These are phyloP conservation scores for Aspergillus sp. DNA, from an alignment of 2,329 filamentous ascomycete genomes.

Conservation along the genomic window DNA sequence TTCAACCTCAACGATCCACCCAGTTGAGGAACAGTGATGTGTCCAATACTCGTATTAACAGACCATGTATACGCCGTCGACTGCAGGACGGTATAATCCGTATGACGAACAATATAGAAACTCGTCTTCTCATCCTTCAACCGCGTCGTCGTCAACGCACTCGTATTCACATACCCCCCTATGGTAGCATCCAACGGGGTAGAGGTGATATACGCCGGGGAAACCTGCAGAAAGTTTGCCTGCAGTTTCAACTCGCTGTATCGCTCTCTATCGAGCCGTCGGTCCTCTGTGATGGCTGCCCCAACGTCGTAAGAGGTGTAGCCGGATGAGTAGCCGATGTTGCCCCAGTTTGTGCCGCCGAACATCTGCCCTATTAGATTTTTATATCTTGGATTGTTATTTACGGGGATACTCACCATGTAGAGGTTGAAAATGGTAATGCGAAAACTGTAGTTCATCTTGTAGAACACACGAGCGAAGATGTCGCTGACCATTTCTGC, in stretches of 20 bases:
- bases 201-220: conserved; percentile 64
- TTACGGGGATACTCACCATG: conserved; percentile 53
- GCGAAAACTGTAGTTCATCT: conserved; percentile 65
- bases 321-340: conserved; percentile 64
- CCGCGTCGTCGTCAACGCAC: conserved; percentile 57
- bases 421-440: conserved; percentile 68
- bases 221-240: conserved; percentile 69
- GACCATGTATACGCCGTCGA: conserved; percentile 60
- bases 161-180: conserved; percentile 47
- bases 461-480: conserved; percentile 74
- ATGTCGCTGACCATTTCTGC: conserved; percentile 63
- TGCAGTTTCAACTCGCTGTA: conserved; percentile 75
- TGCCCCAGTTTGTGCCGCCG: conserved; percentile 82
- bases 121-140: conserved; percentile 52
- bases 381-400: not conserved
- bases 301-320: conserved; percentile 62
- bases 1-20: conserved; percentile 33
- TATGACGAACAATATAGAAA: conserved; percentile 58
- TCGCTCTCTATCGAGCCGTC: conserved; percentile 66
- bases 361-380: conserved; percentile 48
- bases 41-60: conserved; percentile 42
- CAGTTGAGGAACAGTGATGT: conserved; percentile 37
- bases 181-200: conserved; percentile 44
- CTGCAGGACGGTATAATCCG: conserved; percentile 56
- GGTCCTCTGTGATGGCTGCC: conserved; percentile 63